Base-by-base conservation (phyloP, 2,329 filamentous ascomycete genomes). In the Epichloe elymi region DNA sequence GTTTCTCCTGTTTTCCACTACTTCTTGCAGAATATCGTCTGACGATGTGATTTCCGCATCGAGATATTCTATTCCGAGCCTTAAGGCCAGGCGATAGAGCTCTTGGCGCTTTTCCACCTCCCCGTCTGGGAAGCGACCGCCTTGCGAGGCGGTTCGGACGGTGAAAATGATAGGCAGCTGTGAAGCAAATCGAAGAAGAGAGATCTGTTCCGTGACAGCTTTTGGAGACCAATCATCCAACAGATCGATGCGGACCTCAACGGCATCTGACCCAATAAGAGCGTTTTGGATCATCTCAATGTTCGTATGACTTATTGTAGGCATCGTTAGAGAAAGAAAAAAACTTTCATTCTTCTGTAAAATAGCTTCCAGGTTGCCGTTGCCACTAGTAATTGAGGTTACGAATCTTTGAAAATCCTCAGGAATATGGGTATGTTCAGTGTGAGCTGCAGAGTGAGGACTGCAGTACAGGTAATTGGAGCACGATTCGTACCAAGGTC, bases 391-490 rank as follows among this genome's bases (percentile, higher is more conserved):
- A 19, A 74, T 61, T 11, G 64, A 65, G 7, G 67, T 63, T n/a
- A 70, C 64, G 43, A 73, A 70, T 23, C 61, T 63, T 15, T 53
- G 50, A 48, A 70, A 69, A 53, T 70, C 67, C 11, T 55, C 56
- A 1, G 67, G 67, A 20, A 66, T 63, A 8, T 58, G 58, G 19
- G 46, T 56, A 11, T 54, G 56, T 15, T 54, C 50, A 15, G 56
- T 57, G n/a, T 54, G 55, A 26, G 55, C 59, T 35, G 62, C 69
- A 1, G 68, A 59, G 57, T 79, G 81, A 48, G 88, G 88, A 65
- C 87, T 95, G 70, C 91, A 86, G 70, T 95, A 97, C 59, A 94
- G 82, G 60, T 88, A 85, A 64, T 95, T 98, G 72, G 90, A 96
- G 74, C 93, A 97, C 65, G 91, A 81, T 52, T 87, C 77, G 67